Base-by-base conservation (phyloP, 306 rosid genomes). In the Begonia peltatifolia region DNA sequence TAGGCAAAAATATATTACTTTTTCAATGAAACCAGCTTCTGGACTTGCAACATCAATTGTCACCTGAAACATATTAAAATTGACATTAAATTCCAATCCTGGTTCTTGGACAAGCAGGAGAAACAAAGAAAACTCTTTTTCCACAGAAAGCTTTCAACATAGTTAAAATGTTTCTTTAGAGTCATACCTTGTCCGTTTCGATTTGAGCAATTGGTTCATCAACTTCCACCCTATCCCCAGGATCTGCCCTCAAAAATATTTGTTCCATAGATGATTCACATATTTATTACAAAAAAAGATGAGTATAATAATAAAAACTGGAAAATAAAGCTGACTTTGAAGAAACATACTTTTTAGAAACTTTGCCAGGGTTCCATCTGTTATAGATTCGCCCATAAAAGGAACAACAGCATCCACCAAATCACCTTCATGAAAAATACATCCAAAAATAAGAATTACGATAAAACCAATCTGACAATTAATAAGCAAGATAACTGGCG, bases 151-250 rank as follows among this genome's bases (percentile, higher is more conserved):
- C 14, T 65, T 62, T 42, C 14, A 10, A 50, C 53, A 20, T 61
- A 13, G 41, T 38, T 72, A 42, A 55, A 41, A 67, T 18, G 25
- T 38, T 63, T 61, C 15, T 53, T 57, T 41, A 51, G 47, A 16
- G 49, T 13, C 56, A 41, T 63, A 85, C 92, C 95, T 81, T 85
- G 70, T 85, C 95, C 25, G 95, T 85, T 70, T 81, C 95, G 53
- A 85, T 78, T 59, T 85, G 87, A 74, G 95, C 92, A 71, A 85
- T 79, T 41, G 87, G 75, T 62, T 85, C 95, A 52, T 85, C 95
- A 63, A 68, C 61, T 72, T 66, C 76, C 55, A 85, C 95, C 50
- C 72, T 62, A 67, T 85, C 92, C 52, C 92, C 95, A 44, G 82
- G 71, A 57, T 71, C 95, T 85, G 78, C 49, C 46, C 68, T 18